Evolutionary conservation across 164 flowering plant species (phyloP).

Genomic region (Vitis cinerea): DNA sequence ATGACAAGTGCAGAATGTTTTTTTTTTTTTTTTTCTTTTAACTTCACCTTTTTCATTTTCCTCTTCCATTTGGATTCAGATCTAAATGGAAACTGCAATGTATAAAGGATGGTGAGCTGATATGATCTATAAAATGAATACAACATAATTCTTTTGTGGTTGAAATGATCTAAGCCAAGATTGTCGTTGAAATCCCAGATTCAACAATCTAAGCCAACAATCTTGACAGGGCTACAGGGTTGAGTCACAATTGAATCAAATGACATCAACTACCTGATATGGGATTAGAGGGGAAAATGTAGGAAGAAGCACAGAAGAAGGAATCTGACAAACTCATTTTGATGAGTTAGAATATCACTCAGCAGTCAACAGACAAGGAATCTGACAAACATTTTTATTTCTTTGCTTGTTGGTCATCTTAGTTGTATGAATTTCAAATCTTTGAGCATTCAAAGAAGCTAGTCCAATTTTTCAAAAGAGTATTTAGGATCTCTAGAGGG

Average conservation of each 20-base stretch:
- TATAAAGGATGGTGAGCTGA: background rate
- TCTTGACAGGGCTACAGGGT: no score
- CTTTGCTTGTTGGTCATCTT: no score
- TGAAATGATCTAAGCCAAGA: no score
- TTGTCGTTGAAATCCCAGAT: no score
- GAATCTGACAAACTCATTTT: background rate
- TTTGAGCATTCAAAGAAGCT: background rate
- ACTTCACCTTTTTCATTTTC: background rate
- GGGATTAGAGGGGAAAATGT: background rate
- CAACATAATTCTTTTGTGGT: no score
- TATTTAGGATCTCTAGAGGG: background rate
- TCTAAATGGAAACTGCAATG: slow-evolving; percentile 7
- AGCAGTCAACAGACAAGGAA: no score
- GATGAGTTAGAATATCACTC: background rate
- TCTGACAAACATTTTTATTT: no score
- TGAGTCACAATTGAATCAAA: no score
- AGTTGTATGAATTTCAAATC: background rate
- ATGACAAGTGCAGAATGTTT: slow-evolving; percentile 21
- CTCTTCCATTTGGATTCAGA: background rate
- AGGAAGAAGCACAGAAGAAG: background rate
- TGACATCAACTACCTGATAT: background rate
- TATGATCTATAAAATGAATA: no score
- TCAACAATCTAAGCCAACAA: no score
- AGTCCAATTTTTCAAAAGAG: background rate
- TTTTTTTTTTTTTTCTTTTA: background rate